A percentile compares a stretch with the other conserved stretches of the same genome.
phyloP scores from a whole-genome alignment of 495 filamentous ascomycete species.

The Tuber umbilicatum region DNA sequence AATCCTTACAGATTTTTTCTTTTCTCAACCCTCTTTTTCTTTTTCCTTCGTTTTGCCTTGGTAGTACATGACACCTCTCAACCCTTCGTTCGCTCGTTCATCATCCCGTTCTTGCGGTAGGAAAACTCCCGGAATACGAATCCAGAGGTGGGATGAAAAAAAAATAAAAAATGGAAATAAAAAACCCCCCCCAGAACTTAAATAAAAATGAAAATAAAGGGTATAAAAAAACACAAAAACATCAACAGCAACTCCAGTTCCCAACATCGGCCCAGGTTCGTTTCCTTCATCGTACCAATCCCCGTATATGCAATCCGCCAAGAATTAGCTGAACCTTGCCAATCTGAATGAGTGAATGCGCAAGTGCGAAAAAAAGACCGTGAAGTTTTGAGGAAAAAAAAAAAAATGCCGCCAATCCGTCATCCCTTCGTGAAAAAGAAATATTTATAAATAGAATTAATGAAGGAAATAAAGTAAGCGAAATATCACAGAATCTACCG shows the following conservation, averaged over 20 bases:
- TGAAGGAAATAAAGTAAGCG: background rate
- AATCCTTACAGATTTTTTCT: background rate
- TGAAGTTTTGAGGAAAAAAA: background rate
- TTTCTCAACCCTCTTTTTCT: background rate
- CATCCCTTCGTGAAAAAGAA: slow-evolving; percentile 1
- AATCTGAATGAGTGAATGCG: background rate
- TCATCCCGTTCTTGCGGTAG: background rate
- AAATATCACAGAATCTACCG: background rate
- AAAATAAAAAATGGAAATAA: background rate
- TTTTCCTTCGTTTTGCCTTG: background rate
- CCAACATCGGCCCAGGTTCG: background rate
- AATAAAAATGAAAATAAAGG: background rate
- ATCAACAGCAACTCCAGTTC: background rate
- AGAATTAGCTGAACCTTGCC: background rate
- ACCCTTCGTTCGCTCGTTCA: background rate
- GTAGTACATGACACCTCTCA: slow-evolving; percentile 1
- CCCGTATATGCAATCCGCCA: background rate
- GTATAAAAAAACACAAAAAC: background rate
- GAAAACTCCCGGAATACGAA: background rate
- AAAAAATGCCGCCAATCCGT: background rate
- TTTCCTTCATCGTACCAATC: background rate
- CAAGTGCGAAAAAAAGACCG: background rate
- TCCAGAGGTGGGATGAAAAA: background rate
- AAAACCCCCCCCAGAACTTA: background rate
- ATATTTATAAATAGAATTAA: background rate